Base-by-base conservation (phyloP, 805 yeast genomes). In the Candida cerambycidarum region DNA sequence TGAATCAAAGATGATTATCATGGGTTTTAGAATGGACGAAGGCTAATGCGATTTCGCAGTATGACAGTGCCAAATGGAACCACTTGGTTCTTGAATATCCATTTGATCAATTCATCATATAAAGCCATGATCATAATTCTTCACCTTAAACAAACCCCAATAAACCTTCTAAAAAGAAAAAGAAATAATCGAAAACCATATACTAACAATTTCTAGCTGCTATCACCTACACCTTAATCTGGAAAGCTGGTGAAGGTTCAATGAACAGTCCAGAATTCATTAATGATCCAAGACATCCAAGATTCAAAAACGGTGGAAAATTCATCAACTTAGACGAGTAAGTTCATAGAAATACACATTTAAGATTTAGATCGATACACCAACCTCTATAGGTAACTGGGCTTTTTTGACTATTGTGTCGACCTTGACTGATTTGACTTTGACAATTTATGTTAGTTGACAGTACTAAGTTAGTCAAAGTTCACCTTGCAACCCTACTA, bases 281-380 rank as follows among this genome's bases (percentile, higher is more conserved):
- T 71, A 88, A 89, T 69, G 96, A 89, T 73, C 96, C 97, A 75
- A 86, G 96, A 79, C 89, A 89, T 77, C 97, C 97, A 70, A 84
- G 95, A 75, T 85, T 87, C 65, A 72, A 67, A 55, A 61, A 55
- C 47, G 76, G 76, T 55, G 76, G 74, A 50, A 71, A 71, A 63
- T 59, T 57, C 53, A 56, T 61, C 45, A 63, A 61, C 36, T 59
- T 60, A 41, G 61, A 57, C 6, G 42, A 41, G 13, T 34, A 41
- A 28, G 32, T 36, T 16, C 25, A 16, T 36, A 36, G 32, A 36
- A 36, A 27, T 36, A 36, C 17, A 36, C 24, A 27, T 55, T 42
- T 49, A 50, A 47, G 51, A 12, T 50, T 43, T n/a, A n/a, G n/a
- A n/a, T n/a, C n/a, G n/a, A n/a, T n/a, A n/a, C n/a, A n/a, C n/a